Evolutionary conservation across 495 filamentous ascomycete genomes (phyloP).

Genomic region (Evernia prunastri): DNA sequence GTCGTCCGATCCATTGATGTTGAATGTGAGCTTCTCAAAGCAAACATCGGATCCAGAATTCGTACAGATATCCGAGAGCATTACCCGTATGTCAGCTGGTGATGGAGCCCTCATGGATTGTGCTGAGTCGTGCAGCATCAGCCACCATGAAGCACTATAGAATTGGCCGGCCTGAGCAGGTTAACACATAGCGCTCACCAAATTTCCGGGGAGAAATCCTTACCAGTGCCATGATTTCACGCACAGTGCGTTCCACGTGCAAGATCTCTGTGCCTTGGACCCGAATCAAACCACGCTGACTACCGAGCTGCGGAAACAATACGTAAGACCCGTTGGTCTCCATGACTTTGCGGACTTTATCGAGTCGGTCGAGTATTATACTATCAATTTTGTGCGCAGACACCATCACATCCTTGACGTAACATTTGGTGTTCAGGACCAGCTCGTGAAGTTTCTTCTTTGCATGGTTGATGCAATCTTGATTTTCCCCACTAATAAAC

Average conservation of each 20-base stretch:
- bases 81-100: slow-evolving; percentile 68
- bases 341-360: slow-evolving; percentile 96
- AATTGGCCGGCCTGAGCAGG: slow-evolving; percentile 77
- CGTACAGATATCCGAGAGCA: slow-evolving; percentile 92
- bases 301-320: slow-evolving; percentile 77
- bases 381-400: slow-evolving; percentile 87
- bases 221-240: slow-evolving; percentile 91
- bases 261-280: slow-evolving; percentile 89
- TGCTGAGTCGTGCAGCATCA: slow-evolving; percentile 68
- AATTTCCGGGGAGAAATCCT: slow-evolving; percentile 23
- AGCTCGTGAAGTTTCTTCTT: slow-evolving; percentile 84
- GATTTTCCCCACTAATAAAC: slow-evolving; percentile 82
- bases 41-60: slow-evolving; percentile 92
- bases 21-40: slow-evolving; percentile 89
- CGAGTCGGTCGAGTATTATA: slow-evolving; percentile 81
- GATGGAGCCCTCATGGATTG: slow-evolving; percentile 60
- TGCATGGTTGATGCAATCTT: slow-evolving; percentile 72
- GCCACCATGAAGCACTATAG: slow-evolving; percentile 95
- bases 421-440: slow-evolving; percentile 71
- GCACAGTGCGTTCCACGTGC: slow-evolving; percentile 86
- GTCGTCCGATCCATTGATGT: slow-evolving; percentile 91
- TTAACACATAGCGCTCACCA: slow-evolving; percentile 30
- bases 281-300: slow-evolving; percentile 69
- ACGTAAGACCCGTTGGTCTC: slow-evolving; percentile 93
- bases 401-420: slow-evolving; percentile 82